These are phyloP conservation scores for Allantophomopsis lycopodina DNA, from an alignment of 2,329 filamentous ascomycete genomes.

Conservation along the genomic window DNA sequence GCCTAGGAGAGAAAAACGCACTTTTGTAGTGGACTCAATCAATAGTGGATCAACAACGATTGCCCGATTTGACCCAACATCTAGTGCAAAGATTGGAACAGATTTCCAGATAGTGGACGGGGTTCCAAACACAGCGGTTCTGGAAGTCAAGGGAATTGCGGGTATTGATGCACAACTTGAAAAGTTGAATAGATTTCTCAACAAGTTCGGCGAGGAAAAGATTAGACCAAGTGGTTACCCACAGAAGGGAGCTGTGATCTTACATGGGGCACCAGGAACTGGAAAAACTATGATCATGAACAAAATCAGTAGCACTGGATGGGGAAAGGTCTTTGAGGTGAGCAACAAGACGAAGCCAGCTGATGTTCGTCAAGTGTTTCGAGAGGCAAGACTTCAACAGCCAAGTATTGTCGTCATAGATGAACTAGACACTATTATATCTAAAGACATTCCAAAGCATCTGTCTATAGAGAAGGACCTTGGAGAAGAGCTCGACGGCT, in stretches of 20 bases:
- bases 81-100: conserved; percentile 13
- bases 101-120: background rate
- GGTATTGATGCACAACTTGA: conserved; percentile 52
- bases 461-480: conserved; percentile 35
- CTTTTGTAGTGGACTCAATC: conserved; percentile 48
- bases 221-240: too few species aligned
- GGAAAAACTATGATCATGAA: conserved; percentile 70
- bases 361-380: conserved; percentile 53
- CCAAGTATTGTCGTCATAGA: conserved; percentile 74
- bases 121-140: conserved; percentile 7
- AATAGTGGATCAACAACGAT: conserved; percentile 26
- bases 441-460: conserved; percentile 39
- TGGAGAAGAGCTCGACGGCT: conserved; percentile 37
- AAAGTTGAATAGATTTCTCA: conserved; percentile 53
- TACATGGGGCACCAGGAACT: conserved; percentile 73
- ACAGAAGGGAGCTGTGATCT: conserved; percentile 15
- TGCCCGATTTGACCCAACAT: conserved; percentile 11
- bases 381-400: conserved; percentile 50
- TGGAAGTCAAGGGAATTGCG: conserved; percentile 43
- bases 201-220: conserved; percentile 30
- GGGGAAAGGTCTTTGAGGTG: conserved; percentile 55
- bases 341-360: conserved; percentile 39
- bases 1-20: conserved; percentile 39
- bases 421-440: conserved; percentile 56
- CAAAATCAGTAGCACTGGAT: conserved; percentile 51